Conservation (phyloP, 2,329 filamentous ascomycete genomes). For the Fusarium subtropicale region DNA sequence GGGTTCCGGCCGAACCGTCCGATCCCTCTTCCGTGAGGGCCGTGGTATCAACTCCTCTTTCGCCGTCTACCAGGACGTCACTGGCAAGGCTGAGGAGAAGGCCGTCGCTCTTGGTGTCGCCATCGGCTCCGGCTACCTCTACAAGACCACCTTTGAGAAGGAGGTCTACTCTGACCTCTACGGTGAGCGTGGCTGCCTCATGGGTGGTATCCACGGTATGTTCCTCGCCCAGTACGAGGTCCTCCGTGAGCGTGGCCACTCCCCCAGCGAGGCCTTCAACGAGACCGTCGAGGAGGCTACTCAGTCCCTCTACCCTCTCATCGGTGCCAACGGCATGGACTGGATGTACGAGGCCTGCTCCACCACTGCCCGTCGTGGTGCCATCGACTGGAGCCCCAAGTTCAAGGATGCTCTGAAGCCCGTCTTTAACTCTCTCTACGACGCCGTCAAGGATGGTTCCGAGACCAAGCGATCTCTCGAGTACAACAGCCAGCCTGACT, state of each 20-base stretch:
- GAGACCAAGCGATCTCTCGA: conserved; percentile 98
- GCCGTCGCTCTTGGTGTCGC: conserved; percentile 96
- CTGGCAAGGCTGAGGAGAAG: conserved; percentile 98
- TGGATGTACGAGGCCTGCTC: conserved; percentile 99
- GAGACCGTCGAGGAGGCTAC: conserved; percentile 99
- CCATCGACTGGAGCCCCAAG: conserved; percentile 96
- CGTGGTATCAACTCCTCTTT: conserved; percentile 99
- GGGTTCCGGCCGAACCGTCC: conserved; percentile 98
- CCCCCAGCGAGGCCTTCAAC: conserved; percentile 98
- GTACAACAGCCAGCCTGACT: conserved; percentile 95
- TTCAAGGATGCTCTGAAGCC: conserved; percentile 99
- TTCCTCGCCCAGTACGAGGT: conserved; percentile 99
- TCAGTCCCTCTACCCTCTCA: conserved; percentile 96
- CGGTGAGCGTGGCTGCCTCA: conserved; percentile 99
- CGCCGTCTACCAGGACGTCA: conserved; percentile 98
- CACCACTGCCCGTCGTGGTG: conserved; percentile 96
- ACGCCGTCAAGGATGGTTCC: conserved; percentile 87
- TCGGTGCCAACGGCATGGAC: conserved; percentile 98
- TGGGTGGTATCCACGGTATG: conserved; percentile 99
- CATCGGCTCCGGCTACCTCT: conserved; percentile 97
- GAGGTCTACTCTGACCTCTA: conserved; percentile 99
- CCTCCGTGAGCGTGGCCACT: conserved; percentile 97
- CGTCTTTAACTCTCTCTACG: conserved; percentile 97
- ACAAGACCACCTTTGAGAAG: conserved; percentile 99
- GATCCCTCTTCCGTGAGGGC: conserved; percentile 98